Evolutionary conservation across 768 basidiomycete genomes (phyloP).

Genomic region (Leucosporidium scottii): DNA sequence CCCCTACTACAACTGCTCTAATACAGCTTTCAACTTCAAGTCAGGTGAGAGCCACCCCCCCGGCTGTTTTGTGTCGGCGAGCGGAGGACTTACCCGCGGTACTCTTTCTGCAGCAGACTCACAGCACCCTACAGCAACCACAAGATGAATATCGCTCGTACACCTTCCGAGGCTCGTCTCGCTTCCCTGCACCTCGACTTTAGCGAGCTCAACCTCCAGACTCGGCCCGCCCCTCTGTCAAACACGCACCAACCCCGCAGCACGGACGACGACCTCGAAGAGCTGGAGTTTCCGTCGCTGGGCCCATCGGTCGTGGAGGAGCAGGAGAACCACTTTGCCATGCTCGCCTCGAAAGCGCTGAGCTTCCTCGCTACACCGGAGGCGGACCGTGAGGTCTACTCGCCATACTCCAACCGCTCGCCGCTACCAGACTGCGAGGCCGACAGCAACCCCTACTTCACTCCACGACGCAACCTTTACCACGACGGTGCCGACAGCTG

Average conservation of each 20-base stretch:
- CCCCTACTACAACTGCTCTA: neutral
- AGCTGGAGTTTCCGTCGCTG: neutral
- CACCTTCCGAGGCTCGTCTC: neutral
- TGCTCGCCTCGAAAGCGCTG: too few species aligned
- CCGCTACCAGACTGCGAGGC: too few species aligned
- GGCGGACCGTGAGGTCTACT: too few species aligned
- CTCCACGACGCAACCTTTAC: too few species aligned
- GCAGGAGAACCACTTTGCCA: neutral
- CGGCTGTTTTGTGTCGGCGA: neutral
- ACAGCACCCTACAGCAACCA: neutral
- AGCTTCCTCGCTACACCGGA: too few species aligned
- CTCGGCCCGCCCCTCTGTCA: neutral
- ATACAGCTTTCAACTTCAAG: neutral
- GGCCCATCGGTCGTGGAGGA: neutral
- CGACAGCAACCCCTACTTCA: too few species aligned
- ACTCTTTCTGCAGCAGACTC: neutral
- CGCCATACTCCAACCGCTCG: too few species aligned
- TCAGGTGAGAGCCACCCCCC: neutral
- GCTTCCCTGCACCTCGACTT: neutral
- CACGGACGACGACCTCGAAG: slow-evolving; percentile 5
- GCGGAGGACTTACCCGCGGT: neutral
- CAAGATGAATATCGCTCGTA: neutral
- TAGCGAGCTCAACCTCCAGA: neutral
- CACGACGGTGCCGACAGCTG: too few species aligned
- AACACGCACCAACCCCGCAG: neutral